Conservation (phyloP, 768 basidiomycete genomes). For the Mycena leptocephala region DNA sequence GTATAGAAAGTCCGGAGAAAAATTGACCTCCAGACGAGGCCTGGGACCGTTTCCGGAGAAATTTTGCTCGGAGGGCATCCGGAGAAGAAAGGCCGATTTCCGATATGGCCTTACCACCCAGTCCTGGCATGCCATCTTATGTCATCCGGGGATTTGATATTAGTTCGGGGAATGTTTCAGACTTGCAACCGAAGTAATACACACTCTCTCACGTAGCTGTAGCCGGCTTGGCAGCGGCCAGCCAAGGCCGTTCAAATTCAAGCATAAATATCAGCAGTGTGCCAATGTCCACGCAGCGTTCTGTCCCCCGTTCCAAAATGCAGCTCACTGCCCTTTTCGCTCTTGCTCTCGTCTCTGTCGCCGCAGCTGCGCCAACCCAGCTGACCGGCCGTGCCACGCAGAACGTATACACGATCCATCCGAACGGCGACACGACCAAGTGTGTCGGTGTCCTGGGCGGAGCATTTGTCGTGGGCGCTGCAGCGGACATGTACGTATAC, state of each 20-base stretch:
- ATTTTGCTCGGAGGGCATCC: background rate
- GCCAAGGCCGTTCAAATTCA: background rate
- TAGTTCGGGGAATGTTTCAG: background rate
- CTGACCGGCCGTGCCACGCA: constrained; percentile 6
- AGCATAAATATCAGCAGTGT: constrained; percentile 2
- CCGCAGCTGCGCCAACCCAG: constrained; percentile 7
- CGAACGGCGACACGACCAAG: constrained; percentile 24
- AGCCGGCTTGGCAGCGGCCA: constrained; percentile 3
- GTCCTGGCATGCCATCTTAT: background rate
- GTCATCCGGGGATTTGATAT: background rate
- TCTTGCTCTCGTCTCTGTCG: constrained; percentile 17
- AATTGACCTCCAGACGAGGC: background rate
- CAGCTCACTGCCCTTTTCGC: constrained; percentile 8
- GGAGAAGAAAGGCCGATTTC: background rate
- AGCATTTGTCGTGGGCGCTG: constrained; percentile 9
- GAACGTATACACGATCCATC: constrained; percentile 21
- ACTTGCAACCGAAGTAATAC: constrained; percentile 3
- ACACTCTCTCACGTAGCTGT: background rate
- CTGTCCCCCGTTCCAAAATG: constrained; percentile 6
- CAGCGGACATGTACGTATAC: constrained; percentile 18
- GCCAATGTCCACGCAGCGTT: constrained; percentile 3
- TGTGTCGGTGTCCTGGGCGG: constrained; percentile 20
- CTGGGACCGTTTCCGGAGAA: background rate
- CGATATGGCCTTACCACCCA: background rate
- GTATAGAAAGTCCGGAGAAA: background rate